Evolutionary conservation across 345 rosid genomes (phyloP), one percentile per base, ranked within the genome.

Genomic region (Brassica rapa): DNA sequence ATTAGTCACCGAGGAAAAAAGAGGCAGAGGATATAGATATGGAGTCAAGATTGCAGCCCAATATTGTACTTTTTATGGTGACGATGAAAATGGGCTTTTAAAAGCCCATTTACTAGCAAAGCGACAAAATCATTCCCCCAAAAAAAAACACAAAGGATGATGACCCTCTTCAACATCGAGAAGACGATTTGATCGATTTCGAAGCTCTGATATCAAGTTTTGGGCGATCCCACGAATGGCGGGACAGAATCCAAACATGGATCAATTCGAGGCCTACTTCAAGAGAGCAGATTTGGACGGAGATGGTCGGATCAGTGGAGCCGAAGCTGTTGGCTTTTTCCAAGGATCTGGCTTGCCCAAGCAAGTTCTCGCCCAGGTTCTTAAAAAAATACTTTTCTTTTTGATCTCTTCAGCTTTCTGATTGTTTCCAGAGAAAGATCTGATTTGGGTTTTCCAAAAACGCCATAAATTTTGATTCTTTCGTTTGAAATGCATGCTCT

Each of bases 251-350:
- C 81, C 84, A 14, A 83, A 75, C 82, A 83, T 79, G 91, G 94
- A 93, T 86, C 91, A 84, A 84, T 93, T 95, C 76, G 99, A 95
- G 77, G 87, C 83, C 0, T 91, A 81, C 87, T 95, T 93, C 62
- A 87, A 72, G 88, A 87, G 87, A 84, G 99, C 99, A 65, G 99
- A 93, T 93, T 89, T 95, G 80, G 96, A 95, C 33, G 94, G 98
- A 70, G 98, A 93, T 81, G 99, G 96, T 25, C 82, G 88, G 86
- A 90, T 93, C 85, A 93, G 91, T 83, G 99, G 96, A 69, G 86
- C 86, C 77, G 99, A 95, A 85, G 99, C 97, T 81, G 92, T 93
- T 4, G 79, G 86, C 19, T 93, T 95, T 86, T 93, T 95, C 46
- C 94, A 95, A 83, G 98, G 97, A 81, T 87, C 98, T 80, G 89